Base-by-base conservation (phyloP, 495 filamentous ascomycete genomes). In the Penicillium pancosmium region DNA sequence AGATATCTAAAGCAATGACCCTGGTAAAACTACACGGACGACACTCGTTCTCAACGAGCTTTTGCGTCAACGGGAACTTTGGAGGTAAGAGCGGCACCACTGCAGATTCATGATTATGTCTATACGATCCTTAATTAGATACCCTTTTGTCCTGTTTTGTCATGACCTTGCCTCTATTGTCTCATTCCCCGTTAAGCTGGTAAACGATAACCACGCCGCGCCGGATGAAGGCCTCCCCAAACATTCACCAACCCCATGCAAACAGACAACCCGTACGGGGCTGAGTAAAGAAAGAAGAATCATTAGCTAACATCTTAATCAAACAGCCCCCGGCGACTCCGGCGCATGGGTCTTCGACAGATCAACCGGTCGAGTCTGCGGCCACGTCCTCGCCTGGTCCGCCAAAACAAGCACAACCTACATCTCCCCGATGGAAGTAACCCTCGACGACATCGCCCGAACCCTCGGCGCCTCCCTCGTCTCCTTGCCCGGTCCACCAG, bases 301-400 rank as follows among this genome's bases (percentile, higher is more conserved):
- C 36, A 21, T 19, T 63, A 58, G 63, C 68, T 68, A 72, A 66
- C 59, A 56, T 55, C 34, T 36, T 31, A 10, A 23, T 31, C 2
- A 27, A 54, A 31, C 59, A 84, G 87, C 92, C 41, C 91, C 91
- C 21, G 93, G 93, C 18, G 93, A 98, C 69, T 93, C 89, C 11
- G 93, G 93, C 15, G 92, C 93, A 16, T 97, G 93, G 93, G 84
- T 98, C 15, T 87, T 97, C 55, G 90, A 95, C 61, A 89, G 91
- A 55, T 80, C 83, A 7, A 78, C 84, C 16, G 91, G 91, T n/a
- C 83, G 84, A 31, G 86, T 96, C 5, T 92, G 90, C 68, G 93
- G 93, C 15, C 92, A 97, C 62, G 90, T 98, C 13, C 79, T 97
- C 11, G 93, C 93, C 9, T 95, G 88, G 85, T 92, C 86, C 54